A percentile compares a stretch with the other conserved stretches of the same genome.
Evolutionary conservation across 2,329 filamentous ascomycete species (phyloP).

Genomic region (Grosmannia huntii): DNA sequence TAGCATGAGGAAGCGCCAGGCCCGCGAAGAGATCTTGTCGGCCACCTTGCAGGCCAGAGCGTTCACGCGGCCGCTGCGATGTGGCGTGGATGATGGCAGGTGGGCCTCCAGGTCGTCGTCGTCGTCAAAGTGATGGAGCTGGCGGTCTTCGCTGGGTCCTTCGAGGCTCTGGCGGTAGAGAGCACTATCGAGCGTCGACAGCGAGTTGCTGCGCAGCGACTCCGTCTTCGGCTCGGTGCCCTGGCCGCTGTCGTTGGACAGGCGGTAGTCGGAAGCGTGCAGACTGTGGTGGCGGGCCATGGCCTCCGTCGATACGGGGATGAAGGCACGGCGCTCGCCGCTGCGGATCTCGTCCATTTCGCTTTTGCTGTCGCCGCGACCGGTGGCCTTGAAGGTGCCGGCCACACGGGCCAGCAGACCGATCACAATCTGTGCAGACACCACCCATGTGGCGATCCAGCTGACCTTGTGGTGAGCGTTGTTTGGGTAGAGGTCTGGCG

Average conservation of each 20-base stretch:
- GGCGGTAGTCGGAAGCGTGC: constrained; percentile 29
- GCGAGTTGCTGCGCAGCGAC: constrained; percentile 51
- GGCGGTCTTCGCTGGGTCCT: constrained; percentile 14
- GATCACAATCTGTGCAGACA: constrained; percentile 57
- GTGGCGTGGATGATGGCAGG: constrained; percentile 16
- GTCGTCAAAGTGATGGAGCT: constrained; percentile 26
- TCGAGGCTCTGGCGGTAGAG: constrained; percentile 29
- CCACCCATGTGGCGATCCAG: constrained; percentile 67
- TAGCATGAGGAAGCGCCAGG: constrained; percentile 44
- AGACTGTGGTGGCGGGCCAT: constrained; percentile 34
- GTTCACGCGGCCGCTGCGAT: constrained; percentile 35
- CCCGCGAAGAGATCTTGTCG: constrained; percentile 39
- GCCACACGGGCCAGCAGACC: constrained; percentile 51
- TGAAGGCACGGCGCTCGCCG: constrained; percentile 44
- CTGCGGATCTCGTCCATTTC: constrained; percentile 15
- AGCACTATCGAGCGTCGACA: constrained; percentile 43
- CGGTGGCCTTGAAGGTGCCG: constrained; percentile 22
- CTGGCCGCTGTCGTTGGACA: constrained; percentile 61
- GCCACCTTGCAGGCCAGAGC: constrained; percentile 42
- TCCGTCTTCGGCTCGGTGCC: constrained; percentile 58
- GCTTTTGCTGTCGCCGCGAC: neutral
- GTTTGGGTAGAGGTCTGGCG: constrained; percentile 73
- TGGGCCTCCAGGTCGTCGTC: constrained; percentile 29
- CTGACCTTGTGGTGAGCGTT: constrained; percentile 84
- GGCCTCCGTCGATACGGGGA: constrained; percentile 46